Percentiles rank a stretch among this genome's conserved stretches.
phyloP scores from a whole-genome alignment of 1,284 basidiomycete species.

The Ustilago hordei region DNA sequence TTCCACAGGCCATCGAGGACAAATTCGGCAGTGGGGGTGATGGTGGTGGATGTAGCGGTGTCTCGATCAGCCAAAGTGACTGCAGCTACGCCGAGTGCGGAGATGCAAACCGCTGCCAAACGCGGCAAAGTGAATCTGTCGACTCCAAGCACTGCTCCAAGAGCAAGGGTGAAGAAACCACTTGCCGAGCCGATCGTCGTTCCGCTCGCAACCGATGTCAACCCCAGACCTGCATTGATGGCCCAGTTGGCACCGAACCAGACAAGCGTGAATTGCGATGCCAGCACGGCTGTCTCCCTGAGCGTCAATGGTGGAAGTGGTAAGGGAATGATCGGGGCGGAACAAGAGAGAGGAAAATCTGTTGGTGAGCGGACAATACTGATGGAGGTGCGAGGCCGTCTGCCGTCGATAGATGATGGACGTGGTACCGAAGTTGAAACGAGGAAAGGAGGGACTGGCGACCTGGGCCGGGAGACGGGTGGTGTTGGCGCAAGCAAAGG shows the following conservation, averaged over 20 bases:
- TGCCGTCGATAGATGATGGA: constrained; percentile 65
- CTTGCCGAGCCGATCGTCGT: constrained; percentile 75
- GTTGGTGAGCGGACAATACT: constrained; percentile 30
- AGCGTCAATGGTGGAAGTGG: constrained; percentile 61
- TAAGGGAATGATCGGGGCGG: constrained; percentile 4
- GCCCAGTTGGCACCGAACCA: constrained; percentile 69
- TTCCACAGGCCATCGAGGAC: constrained; percentile 32
- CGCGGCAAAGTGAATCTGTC: constrained; percentile 83
- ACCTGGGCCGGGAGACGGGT: constrained; percentile 24
- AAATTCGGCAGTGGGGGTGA: neutral
- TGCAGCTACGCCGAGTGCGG: constrained; percentile 85
- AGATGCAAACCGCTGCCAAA: constrained; percentile 82
- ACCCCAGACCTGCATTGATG: constrained; percentile 63
- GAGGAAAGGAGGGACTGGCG: constrained; percentile 41
- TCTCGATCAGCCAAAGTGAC: constrained; percentile 74
- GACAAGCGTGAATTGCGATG: constrained; percentile 64
- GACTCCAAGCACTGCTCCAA: constrained; percentile 86
- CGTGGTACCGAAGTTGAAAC: constrained; percentile 45
- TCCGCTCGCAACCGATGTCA: constrained; percentile 66
- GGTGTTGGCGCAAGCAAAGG: constrained; percentile 30
- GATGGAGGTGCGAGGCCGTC: constrained; percentile 54
- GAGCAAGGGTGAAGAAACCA: constrained; percentile 90
- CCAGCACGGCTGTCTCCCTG: constrained; percentile 58
- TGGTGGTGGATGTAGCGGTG: constrained; percentile 22
- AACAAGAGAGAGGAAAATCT: neutral